phyloP scores from a whole-genome alignment of 768 basidiomycete genomes.

The Clitopilus passeckerianus region DNA sequence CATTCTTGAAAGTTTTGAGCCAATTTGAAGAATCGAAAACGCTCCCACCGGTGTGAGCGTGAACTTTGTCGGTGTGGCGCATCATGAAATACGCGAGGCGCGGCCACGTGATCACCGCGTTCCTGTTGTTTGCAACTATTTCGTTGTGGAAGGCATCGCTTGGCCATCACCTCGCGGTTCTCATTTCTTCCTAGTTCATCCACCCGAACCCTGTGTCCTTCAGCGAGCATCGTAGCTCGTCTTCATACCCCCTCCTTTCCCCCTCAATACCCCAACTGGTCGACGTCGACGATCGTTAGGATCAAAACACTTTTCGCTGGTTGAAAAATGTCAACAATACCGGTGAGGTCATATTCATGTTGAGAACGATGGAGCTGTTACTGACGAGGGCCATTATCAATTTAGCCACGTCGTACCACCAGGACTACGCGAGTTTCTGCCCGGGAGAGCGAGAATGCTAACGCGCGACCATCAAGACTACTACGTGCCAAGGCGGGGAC shows the following conservation, averaged over 20 bases:
- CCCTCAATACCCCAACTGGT: neutral
- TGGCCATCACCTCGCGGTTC: neutral
- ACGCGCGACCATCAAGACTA: slow-evolving; percentile 51
- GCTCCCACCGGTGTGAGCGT: no score
- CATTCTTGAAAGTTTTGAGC: no score
- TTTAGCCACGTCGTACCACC: slow-evolving; percentile 61
- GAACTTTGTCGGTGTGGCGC: neutral
- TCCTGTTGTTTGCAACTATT: neutral
- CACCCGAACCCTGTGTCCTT: neutral
- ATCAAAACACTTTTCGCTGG: neutral
- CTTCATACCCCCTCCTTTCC: neutral
- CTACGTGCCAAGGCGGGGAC: slow-evolving; percentile 56
- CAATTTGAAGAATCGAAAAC: no score
- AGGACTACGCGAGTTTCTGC: slow-evolving; percentile 46
- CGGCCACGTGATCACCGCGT: neutral
- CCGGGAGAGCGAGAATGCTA: slow-evolving; percentile 68
- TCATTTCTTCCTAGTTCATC: neutral
- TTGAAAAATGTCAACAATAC: slow-evolving; percentile 1
- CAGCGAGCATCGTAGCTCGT: neutral
- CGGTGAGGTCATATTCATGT: neutral
- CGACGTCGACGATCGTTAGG: neutral
- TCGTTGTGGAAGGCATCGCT: neutral
- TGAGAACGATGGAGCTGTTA: neutral
- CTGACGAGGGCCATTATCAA: neutral
- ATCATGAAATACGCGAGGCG: neutral